These are phyloP conservation scores for Rutstroemia sydowiana DNA, from an alignment of 2,329 filamentous ascomycete genomes.

Conservation along the genomic window DNA sequence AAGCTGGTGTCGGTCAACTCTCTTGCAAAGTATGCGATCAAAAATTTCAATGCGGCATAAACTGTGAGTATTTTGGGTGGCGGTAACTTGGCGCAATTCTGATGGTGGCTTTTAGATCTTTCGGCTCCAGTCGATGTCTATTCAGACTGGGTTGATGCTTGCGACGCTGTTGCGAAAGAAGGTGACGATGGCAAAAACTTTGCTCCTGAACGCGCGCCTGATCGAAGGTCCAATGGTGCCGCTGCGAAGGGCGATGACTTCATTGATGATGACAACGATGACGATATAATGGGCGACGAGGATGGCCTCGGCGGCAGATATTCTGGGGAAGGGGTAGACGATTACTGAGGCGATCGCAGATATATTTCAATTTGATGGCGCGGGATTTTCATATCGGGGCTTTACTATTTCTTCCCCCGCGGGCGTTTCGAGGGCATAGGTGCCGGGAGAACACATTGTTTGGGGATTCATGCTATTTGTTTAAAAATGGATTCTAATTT, in stretches of 20 bases:
- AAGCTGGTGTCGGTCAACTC: conserved; percentile 75
- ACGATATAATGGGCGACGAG: conserved; percentile 29
- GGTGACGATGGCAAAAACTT: conserved; percentile 32
- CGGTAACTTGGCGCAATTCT: conserved; percentile 9
- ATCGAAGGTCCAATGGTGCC: conserved; percentile 14
- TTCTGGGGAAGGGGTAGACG: conserved; percentile 47
- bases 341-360: conserved; percentile 45
- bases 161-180: conserved; percentile 63
- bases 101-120: conserved; percentile 52
- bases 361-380: too few species aligned
- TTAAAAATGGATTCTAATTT: too few species aligned
- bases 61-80: conserved; percentile 53
- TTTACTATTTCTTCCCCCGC: too few species aligned
- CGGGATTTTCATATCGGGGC: too few species aligned
- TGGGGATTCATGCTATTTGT: too few species aligned
- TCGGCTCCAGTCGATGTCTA: conserved; percentile 93
- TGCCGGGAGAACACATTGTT: too few species aligned
- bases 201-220: conserved; percentile 19
- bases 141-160: conserved; percentile 97
- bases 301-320: conserved; percentile 47
- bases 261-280: conserved; percentile 32
- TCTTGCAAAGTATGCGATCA: conserved; percentile 92
- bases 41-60: conserved; percentile 85
- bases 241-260: conserved; percentile 25
- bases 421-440: neutral